These are phyloP conservation scores for Rhododendron kiyosumense DNA, from an alignment of 148 eudicot species.

Conservation along the genomic window DNA sequence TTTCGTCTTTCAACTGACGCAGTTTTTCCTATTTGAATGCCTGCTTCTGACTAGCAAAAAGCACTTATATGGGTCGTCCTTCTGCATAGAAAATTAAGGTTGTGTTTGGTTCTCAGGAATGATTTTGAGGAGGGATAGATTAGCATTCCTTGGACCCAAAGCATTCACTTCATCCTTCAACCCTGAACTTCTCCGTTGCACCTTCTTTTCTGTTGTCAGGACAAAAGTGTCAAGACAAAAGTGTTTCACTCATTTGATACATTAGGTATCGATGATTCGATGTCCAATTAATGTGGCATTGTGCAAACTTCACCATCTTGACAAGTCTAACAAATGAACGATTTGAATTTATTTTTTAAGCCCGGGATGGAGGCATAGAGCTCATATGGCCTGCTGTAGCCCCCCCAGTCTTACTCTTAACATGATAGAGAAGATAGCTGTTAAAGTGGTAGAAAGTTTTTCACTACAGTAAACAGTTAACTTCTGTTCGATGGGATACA, in stretches of 20 bases:
- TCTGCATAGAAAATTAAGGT: not conserved
- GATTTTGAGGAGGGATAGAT: not conserved
- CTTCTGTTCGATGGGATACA: too few relatives aligned
- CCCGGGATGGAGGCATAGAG: not conserved
- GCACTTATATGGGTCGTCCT: not conserved
- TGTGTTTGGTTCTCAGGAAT: not conserved
- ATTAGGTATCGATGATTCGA: not conserved
- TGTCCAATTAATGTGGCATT: not conserved
- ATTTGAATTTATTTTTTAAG: not conserved
- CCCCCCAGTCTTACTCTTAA: not conserved
- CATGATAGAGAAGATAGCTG: not conserved
- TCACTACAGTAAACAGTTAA: too few relatives aligned
- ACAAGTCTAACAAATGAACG: not conserved
- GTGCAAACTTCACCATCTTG: not conserved
- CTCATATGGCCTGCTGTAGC: not conserved
- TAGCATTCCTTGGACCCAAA: not conserved
- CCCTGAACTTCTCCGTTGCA: not conserved
- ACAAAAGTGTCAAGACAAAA: not conserved
- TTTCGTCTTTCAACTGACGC: not conserved
- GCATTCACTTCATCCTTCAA: not conserved
- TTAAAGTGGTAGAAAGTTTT: too few relatives aligned
- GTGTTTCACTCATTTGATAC: not conserved
- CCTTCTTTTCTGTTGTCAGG: not conserved
- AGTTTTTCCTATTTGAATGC: not conserved
- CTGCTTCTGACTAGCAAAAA: not conserved